phyloP scores from a whole-genome alignment of 2,329 filamentous ascomycete genomes.

The Cordyceps tenuipes region DNA sequence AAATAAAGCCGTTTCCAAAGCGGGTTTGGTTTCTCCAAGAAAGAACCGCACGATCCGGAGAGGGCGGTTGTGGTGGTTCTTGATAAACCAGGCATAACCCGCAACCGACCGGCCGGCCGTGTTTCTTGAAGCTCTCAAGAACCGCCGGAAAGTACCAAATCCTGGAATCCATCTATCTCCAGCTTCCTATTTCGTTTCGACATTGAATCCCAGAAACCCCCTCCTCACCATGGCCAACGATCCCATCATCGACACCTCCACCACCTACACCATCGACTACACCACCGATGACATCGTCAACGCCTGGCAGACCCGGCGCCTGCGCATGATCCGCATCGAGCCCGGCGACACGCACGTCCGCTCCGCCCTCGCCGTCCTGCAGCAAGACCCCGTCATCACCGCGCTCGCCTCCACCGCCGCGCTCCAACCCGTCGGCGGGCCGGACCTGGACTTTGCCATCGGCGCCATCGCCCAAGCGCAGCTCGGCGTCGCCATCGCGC shows the following conservation, averaged over 20 bases:
- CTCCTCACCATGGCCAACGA: not conserved
- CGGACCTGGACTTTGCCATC: slow-evolving; percentile 11
- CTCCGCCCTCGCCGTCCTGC: not conserved
- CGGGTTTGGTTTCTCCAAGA: not conserved
- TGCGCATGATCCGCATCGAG: not conserved
- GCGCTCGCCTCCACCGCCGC: slow-evolving; percentile 10
- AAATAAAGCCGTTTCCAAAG: not conserved
- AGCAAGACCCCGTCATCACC: slow-evolving; percentile 13
- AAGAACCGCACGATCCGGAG: too few species aligned
- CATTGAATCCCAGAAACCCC: not conserved
- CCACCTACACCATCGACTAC: not conserved
- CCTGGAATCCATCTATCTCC: too few species aligned
- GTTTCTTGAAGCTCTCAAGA: too few species aligned
- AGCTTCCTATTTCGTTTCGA: too few species aligned
- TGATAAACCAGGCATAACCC: too few species aligned
- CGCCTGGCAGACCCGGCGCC: slow-evolving; percentile 3
- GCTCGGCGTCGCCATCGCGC: slow-evolving; percentile 16
- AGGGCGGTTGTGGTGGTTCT: too few species aligned
- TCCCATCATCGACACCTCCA: not conserved
- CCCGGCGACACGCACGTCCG: not conserved
- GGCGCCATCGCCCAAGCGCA: slow-evolving; percentile 11
- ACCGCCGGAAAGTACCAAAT: too few species aligned
- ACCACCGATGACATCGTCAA: not conserved
- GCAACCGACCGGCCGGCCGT: too few species aligned
- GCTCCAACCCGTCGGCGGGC: slow-evolving; percentile 11